Base-by-base conservation (phyloP, 805 yeast species). In the Candida schatavii region DNA sequence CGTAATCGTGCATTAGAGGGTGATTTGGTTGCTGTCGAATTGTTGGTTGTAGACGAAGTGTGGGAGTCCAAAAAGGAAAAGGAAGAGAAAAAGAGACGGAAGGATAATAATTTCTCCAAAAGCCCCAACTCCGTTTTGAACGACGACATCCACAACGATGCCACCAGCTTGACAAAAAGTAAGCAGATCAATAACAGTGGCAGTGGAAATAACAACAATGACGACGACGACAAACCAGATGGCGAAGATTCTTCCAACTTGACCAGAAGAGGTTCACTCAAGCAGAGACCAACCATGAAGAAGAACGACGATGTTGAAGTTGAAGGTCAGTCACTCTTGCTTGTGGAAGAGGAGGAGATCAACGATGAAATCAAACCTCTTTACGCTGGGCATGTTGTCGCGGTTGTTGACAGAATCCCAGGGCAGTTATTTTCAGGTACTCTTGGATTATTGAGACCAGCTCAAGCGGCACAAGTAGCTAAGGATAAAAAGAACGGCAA, bases 271-370 rank as follows among this genome's bases (percentile, higher is more conserved):
- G 97, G 97, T 14, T 88, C 97, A 1, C 74, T 93, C 51, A 88
- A 88, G 52, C 97, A 90, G 64, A 80, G 99, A 55, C 97, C 99
- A 26, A 86, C 96, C 13, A 95, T 90, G 75, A 93, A 93, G 75
- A 93, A 93, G 66, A 90, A 89, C 57, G 99, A 93, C 61, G 99
- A 93, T 57, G 96, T 93, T 19, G 99, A 93, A 66, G 99, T 93
- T 32, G 99, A 93, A 64, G 99, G 99, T 35, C 99, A 93, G 65
- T 85, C 96, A 2, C 72, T 93, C 48, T 69, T 93, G 35, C 70
- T 93, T 40, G 93, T 85, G 13, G 99, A 93, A 64, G 99, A 93
- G 59, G 97, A 91, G 59, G 97, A 90, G 62, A 86, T 91, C 51
- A 86, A 83, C 55, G 97, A 91, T 59, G 96, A 88, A 34, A 81